phyloP scores from a whole-genome alignment of 2,329 filamentous ascomycete genomes.

The Fusarium vanettenii region DNA sequence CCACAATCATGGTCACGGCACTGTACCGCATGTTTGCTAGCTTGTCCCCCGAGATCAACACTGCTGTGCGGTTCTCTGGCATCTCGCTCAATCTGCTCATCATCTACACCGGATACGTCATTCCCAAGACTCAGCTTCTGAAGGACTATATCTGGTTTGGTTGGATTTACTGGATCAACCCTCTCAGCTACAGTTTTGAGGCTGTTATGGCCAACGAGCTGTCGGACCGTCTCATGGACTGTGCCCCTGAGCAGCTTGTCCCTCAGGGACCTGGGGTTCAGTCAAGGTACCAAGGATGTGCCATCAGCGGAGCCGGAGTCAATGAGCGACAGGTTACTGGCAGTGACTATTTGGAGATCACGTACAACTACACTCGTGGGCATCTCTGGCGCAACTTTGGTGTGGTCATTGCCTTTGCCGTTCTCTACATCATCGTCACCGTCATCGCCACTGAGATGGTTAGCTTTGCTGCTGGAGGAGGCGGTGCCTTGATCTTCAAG shows the following conservation, averaged over 20 bases:
- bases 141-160: slow-evolving; percentile 75
- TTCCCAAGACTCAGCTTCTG: slow-evolving; percentile 65
- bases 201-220: slow-evolving; percentile 67
- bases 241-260: slow-evolving; percentile 57
- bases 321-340: slow-evolving; percentile 58
- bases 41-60: slow-evolving; percentile 68
- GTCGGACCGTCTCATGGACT: slow-evolving; percentile 62
- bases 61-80: slow-evolving; percentile 69
- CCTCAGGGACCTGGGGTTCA: slow-evolving; percentile 56
- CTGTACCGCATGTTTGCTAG: slow-evolving; percentile 66
- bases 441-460: slow-evolving; percentile 32
- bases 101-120: slow-evolving; percentile 74
- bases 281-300: slow-evolving; percentile 64
- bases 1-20: slow-evolving; percentile 65
- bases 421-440: slow-evolving; percentile 33
- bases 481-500: slow-evolving; percentile 79
- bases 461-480: slow-evolving; percentile 62
- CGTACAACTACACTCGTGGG: slow-evolving; percentile 58
- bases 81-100: slow-evolving; percentile 69
- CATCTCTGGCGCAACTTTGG: slow-evolving; percentile 40
- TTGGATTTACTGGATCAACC: slow-evolving; percentile 75
- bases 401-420: slow-evolving; percentile 31
- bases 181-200: slow-evolving; percentile 74
- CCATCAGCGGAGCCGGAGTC: slow-evolving; percentile 60
- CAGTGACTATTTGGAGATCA: slow-evolving; percentile 60